Conservation (phyloP, 768 basidiomycete species). For the Kwoniella sp. region DNA sequence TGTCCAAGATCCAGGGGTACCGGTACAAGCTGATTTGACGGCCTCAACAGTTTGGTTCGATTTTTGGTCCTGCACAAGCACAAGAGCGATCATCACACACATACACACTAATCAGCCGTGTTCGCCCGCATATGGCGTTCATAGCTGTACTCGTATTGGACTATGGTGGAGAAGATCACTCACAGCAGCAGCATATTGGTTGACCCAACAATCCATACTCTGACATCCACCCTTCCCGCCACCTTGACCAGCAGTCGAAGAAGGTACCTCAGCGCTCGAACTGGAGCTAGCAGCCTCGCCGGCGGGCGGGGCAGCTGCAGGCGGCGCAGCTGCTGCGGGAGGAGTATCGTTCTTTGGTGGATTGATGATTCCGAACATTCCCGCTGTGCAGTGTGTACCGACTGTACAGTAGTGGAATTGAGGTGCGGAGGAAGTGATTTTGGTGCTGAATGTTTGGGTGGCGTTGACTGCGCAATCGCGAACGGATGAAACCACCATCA, state of each 20-base stretch:
- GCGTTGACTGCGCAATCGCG: conserved; percentile 35
- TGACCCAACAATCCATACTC: conserved; percentile 38
- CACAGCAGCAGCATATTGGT: conserved; percentile 25
- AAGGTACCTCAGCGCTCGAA: conserved; percentile 6
- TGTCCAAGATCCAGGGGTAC: conserved; percentile 28
- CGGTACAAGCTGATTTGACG: conserved; percentile 30
- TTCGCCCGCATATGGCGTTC: no score
- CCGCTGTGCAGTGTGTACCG: conserved; percentile 33
- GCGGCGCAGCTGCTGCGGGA: not conserved
- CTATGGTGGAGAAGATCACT: no score
- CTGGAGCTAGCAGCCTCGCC: conserved; percentile 18
- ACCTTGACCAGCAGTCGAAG: conserved; percentile 26
- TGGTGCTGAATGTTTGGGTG: conserved; percentile 29
- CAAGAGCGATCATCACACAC: no score
- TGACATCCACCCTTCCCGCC: conserved; percentile 21
- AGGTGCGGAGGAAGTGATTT: conserved; percentile 12
- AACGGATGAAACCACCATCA: no score
- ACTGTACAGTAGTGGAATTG: conserved; percentile 46
- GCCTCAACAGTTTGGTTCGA: conserved; percentile 25
- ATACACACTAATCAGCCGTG: no score
- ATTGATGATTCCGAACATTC: conserved; percentile 47
- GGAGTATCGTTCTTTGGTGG: conserved; percentile 4
- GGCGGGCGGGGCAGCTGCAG: no score
- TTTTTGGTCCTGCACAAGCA: conserved; percentile 17
- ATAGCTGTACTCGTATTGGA: no score